Base-by-base conservation (phyloP, 2,329 filamentous ascomycete species). In the Fusarium dlaminii region DNA sequence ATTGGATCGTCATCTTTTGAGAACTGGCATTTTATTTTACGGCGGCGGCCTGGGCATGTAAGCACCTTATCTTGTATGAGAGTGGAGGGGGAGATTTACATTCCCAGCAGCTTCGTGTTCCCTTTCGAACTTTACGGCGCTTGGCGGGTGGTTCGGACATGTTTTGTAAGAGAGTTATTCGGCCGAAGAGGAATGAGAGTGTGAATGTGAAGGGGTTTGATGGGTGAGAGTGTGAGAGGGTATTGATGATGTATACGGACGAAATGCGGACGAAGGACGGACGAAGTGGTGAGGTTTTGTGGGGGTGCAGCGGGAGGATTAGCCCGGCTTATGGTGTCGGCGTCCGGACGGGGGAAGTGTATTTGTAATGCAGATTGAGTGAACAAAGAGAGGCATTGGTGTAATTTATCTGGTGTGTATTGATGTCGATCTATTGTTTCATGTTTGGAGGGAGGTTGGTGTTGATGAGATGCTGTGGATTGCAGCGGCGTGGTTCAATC, bases 41-140 rank as follows among this genome's bases (percentile, higher is more conserved):
- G 84, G 54, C 87, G 84, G 18, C 80, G 79, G 40, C 80, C 80
- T 81, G 43, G 9, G 37, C 48, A 14, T 69, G 46, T 63, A 29
- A 63, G 24, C 37, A 42, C 13, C 18, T n/a, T 15, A 49, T 14
- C 13, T 6, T 3, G 17, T n/a, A 14, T 29, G 3, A 48, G 3
- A 48, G 15, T 57, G 27, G 24, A 22, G 14, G 27, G 12, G 8
- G 39, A 9, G 27, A 67, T 80, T 86, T 85, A 84, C 89, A 90
- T 78, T 90, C 87, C 88, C 88, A 90, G 79, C 89, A 90, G 67
- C 87, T 90, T 54, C 83, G 84, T 1, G 89, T 90, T 32, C 89
- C 89, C 70, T 90, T 90, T 29, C 88, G 86, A 34, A 89, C 61
- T 69, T 84, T 87, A 37, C 79, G 79, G 8, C 73, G 72, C 58